Evolutionary conservation across 1,284 basidiomycete genomes (phyloP), one percentile per base, ranked within the genome.

Genomic region (Fomitiporia mediterranea): DNA sequence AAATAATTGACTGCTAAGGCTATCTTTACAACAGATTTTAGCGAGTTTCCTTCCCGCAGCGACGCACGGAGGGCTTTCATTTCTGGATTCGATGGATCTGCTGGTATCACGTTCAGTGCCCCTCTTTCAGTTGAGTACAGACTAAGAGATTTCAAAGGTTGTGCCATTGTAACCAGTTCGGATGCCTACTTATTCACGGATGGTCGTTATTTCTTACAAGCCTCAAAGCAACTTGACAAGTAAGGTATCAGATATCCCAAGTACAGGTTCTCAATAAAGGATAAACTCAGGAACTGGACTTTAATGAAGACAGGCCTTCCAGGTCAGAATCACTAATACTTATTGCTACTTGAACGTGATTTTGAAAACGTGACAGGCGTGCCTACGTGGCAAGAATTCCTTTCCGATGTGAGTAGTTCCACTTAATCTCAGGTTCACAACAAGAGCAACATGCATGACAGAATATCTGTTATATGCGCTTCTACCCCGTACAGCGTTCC

Each of bases 141-240:
- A 17, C n/a, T 30, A 38, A 7, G 39, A 21, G 53, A 23, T 55
- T 39, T 65, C 17, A 6, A 61, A 90, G 89, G 91, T 60, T 89
- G 81, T 63, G 96, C 91, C 13, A 72, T 96, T 47, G 76, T 98
- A 19, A 94, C 92, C 0, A 69, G 75, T 49, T 76, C 83, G 27
- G 76, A 83, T 27, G 93, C 91, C 0, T 84, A 78, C 59, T 74
- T 94, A 47, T 95, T 94, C 69, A 97, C 94, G 1, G 95, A 98
- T 73, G 95, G 95, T 1, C 76, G 96, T 43, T 99, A 98, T 70
- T 97, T 90, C 67, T 74, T 97, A 11, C 96, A 98, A 71, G 96
- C 95, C 0, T 84, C 80, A 58, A 83, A 95, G 65, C 89, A 99
- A 73, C 76, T 99, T 48, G 92, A 96, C 66, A 65, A 78, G 81